phyloP scores from a whole-genome alignment of 306 rosid genomes.

The Prunus campanulata region DNA sequence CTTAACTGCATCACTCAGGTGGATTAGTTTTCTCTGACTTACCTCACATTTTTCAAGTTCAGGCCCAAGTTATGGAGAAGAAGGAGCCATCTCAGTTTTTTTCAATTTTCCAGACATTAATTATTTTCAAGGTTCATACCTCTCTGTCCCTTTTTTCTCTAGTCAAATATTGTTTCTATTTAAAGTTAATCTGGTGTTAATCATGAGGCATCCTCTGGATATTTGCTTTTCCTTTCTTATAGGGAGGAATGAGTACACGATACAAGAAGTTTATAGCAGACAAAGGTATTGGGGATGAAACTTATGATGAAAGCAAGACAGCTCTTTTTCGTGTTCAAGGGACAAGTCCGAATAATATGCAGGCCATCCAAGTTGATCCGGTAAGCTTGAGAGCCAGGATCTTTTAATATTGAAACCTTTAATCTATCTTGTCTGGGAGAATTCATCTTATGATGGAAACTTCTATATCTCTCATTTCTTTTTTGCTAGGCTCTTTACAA shows the following conservation, averaged over 20 bases:
- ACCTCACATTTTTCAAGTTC: conserved; percentile 26
- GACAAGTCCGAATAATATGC: conserved; percentile 67
- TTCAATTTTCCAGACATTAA: conserved; percentile 60
- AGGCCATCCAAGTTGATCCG: conserved; percentile 86
- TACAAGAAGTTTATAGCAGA: conserved; percentile 64
- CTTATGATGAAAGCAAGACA: conserved; percentile 52
- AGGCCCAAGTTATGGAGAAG: conserved; percentile 76
- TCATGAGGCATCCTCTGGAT: conserved; percentile 11
- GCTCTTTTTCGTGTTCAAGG: conserved; percentile 93
- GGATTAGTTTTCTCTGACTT: conserved; percentile 20
- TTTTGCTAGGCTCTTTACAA: not conserved
- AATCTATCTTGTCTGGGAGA: not conserved
- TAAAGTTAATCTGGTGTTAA: conserved; percentile 4
- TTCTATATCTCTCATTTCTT: not conserved
- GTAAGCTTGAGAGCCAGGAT: conserved; percentile 41
- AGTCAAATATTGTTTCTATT: conserved; percentile 14
- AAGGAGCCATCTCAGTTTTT: conserved; percentile 88
- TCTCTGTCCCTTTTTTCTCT: conserved; percentile 3
- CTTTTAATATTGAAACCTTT: not conserved
- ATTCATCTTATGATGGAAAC: not conserved
- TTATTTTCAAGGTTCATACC: conserved; percentile 67
- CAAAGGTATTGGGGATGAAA: conserved; percentile 54
- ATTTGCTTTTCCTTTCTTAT: conserved; percentile 18
- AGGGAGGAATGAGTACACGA: conserved; percentile 80
- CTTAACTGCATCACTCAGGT: not conserved